Conservation (phyloP, 2,329 filamentous ascomycete species). For the Fusarium equiseti region DNA sequence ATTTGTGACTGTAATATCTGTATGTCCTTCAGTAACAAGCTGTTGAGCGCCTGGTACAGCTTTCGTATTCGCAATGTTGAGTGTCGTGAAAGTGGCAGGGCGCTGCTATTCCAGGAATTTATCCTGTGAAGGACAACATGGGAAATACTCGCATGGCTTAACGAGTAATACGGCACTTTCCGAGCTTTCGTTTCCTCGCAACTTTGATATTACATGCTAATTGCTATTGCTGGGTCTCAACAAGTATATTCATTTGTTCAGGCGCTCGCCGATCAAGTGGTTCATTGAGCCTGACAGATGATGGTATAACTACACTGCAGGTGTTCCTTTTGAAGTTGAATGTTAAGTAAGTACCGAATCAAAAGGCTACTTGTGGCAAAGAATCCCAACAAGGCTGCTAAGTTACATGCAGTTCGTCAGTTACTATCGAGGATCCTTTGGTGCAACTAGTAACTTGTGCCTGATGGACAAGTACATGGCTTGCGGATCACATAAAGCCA, state of each 20-base stretch:
- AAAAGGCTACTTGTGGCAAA: neutral
- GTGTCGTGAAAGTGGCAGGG: neutral
- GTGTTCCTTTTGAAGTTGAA: neutral
- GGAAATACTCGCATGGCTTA: neutral
- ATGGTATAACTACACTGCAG: neutral
- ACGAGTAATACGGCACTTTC: neutral
- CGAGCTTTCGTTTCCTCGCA: fast-evolving
- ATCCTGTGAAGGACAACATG: neutral
- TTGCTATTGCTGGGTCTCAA: neutral
- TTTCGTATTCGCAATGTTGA: neutral
- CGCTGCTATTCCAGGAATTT: neutral
- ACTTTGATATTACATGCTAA: neutral
- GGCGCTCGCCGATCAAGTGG: neutral
- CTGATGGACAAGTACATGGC: too few species aligned
- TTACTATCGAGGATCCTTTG: neutral
- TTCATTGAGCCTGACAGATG: neutral
- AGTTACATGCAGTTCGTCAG: neutral
- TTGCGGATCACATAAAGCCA: too few species aligned
- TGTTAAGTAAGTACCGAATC: neutral
- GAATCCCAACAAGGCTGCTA: neutral
- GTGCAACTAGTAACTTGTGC: neutral
- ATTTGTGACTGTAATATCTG: neutral
- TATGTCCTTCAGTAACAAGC: neutral
- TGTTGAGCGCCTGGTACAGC: neutral
- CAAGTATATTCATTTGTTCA: neutral